phyloP scores from a whole-genome alignment of 192 early-diverging fungal genomes.

The Backusella australiensis region DNA sequence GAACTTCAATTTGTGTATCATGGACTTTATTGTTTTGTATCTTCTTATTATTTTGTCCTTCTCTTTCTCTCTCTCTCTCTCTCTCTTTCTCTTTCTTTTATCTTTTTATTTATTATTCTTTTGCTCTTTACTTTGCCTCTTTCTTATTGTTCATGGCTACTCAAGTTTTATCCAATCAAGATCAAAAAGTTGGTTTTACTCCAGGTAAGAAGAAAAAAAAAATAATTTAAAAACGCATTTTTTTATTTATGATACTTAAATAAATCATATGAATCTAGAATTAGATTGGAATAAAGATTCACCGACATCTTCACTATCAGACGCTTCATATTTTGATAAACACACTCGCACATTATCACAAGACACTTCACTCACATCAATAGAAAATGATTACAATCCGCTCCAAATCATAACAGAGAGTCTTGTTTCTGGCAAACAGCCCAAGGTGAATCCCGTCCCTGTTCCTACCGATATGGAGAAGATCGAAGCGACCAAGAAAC shows the following conservation, averaged over 20 bases:
- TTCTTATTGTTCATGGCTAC: background rate
- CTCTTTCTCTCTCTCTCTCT: background rate
- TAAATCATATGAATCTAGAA: background rate
- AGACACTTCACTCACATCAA: background rate
- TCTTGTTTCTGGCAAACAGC: background rate
- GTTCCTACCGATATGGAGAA: background rate
- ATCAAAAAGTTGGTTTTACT: background rate
- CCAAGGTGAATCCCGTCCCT: background rate
- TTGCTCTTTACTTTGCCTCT: background rate
- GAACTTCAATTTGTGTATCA: background rate
- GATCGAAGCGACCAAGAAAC: background rate
- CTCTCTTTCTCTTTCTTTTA: background rate
- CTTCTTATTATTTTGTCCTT: background rate
- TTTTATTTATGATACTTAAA: too few species aligned
- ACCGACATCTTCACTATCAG: background rate
- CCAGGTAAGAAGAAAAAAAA: background rate
- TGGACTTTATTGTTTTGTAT: background rate
- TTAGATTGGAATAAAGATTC: slow-evolving; percentile 1
- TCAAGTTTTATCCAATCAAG: background rate
- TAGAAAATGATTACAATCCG: slow-evolving; percentile 1
- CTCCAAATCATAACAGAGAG: background rate
- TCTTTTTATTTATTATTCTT: background rate
- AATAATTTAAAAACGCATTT: background rate
- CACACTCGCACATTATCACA: background rate
- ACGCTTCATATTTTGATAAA: slow-evolving; percentile 1